Conservation (phyloP, 306 rosid genomes). For the Prunus armeniaca region DNA sequence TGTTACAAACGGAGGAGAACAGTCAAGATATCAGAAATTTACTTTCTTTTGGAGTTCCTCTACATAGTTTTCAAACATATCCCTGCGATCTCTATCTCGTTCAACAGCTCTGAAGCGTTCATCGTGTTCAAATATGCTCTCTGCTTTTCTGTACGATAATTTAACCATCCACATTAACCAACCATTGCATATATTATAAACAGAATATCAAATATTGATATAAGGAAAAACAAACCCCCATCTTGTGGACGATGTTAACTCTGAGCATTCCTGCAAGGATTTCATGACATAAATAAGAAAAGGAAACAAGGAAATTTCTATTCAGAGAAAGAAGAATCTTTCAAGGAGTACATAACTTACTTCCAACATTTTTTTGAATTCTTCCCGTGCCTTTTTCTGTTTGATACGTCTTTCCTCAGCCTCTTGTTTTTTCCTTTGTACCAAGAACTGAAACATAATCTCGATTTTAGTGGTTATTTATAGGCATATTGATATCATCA, state of each 20-base stretch:
- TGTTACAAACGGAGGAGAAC: conserved; percentile 9
- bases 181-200: neutral
- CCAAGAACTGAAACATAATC: conserved; percentile 57
- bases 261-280: conserved; percentile 71
- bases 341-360: conserved; percentile 44
- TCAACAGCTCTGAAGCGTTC: conserved; percentile 86
- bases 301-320: conserved; percentile 18
- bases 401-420: conserved; percentile 75
- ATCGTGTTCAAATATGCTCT: conserved; percentile 69
- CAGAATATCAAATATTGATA: conserved; percentile 1
- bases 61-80: conserved; percentile 66
- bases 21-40: conserved; percentile 25
- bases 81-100: conserved; percentile 86
- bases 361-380: conserved; percentile 83
- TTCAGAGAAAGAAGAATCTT: conserved; percentile 15
- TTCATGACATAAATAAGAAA: conserved; percentile 17
- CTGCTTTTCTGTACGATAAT: conserved; percentile 65
- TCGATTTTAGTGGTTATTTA: neutral
- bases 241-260: conserved; percentile 72
- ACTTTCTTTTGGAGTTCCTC: conserved; percentile 76
- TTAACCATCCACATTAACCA: neutral
- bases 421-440: conserved; percentile 77
- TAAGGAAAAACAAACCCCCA: conserved; percentile 60
- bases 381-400: conserved; percentile 81
- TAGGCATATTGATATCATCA: neutral